Evolutionary conservation across 192 early-diverging fungal genomes (phyloP), one percentile per base, ranked within the genome.

Genomic region (Dissophora ornata): DNA sequence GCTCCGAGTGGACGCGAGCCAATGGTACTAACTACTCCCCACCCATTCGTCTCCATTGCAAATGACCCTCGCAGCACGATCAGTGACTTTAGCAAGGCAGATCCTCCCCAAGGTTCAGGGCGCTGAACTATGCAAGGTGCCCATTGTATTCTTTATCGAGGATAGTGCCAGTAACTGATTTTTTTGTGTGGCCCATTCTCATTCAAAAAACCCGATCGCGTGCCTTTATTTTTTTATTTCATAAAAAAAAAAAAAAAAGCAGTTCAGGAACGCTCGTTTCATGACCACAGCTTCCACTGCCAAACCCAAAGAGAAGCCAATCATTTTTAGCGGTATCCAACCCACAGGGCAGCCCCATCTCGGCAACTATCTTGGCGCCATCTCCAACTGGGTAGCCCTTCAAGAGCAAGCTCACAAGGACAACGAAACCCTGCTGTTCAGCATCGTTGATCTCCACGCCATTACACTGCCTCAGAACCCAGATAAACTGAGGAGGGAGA

Each of bases 341-440:
- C 95, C 96, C 12, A 98, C 96, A 30, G 96, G 95, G 7, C 86
- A 89, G 19, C 94, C 94, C 33, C 96, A 98, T 68, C 82, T 98
- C 22, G 96, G 96, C 53, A 98, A 98, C 79, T 98, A 97, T 69
- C 88, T 97, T 54, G 96, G 96, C 1, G 93, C 95, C 18, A 81
- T 98, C 21, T 80, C 77, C 2, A 94, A 95, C 82, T 98, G 95
- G 96, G 92, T 92, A 2, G 48, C 59, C 0, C 81, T 98, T 42
- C 96, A 97, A 67, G 61, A 80, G 29, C 52, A 79, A 15, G 60
- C 79, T 4, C 62, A 60, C 4, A 45, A 64, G 2, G 62, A 59
- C 7, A 45, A 74, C 11, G 68, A 70, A 32, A 68, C 84, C 29
- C 80, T 89, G 11, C 81, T 91, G 32, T 95, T 92, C 81, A 88